Evolutionary conservation across 2,329 filamentous ascomycete species (phyloP), one percentile per base, ranked within the genome.

Genomic region (Coniochaeta ligniaria): DNA sequence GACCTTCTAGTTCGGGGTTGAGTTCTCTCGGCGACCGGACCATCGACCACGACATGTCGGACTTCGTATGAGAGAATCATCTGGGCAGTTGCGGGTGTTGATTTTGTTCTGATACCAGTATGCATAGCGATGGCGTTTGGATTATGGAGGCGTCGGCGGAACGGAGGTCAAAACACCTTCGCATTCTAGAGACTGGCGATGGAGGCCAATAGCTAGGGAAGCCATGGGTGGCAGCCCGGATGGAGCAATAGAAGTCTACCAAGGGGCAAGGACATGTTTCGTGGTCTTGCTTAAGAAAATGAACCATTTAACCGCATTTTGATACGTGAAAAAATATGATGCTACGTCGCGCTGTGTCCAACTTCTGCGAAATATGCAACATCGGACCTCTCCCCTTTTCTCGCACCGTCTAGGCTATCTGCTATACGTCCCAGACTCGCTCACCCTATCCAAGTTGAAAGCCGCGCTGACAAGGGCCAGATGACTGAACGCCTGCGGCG

Each of bases 401-500:
- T n/a, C 31, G 8, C 43, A 8, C 3, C 28, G 26, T 12, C 14
- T 24, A 17, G 5, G 24, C 28, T 57, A 38, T 6, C 31, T 60
- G 66, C n/a, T 43, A 52, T 52, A 52, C 3, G 14, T 60, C 61
- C 63, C 67, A 9, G 60, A 63, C 65, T 74, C 72, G 2, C 67
- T 72, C 12, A 76, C 81, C 14, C 84, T 82, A 50, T 71, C 85
- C 59, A 92, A 73, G 72, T 92, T 92, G 71, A 92, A 91, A 1
- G 89, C 89, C 1, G 89, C 89, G 70, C 87, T 91, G 67, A 92
- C 85, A 68, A 91, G 80, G 2, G 89, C 88, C 63, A 93, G 73
- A 69, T 93, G 89, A 66, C 86, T 90, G 66, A 92, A 92, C 0
- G 90, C 89, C 74, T 92, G 89, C 0, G 90, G 89, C 17, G 88